A percentile compares a stretch with the other conserved stretches of the same genome.
phyloP scores from a whole-genome alignment of 1,284 basidiomycete genomes.

The Heterobasidion irregulare region DNA sequence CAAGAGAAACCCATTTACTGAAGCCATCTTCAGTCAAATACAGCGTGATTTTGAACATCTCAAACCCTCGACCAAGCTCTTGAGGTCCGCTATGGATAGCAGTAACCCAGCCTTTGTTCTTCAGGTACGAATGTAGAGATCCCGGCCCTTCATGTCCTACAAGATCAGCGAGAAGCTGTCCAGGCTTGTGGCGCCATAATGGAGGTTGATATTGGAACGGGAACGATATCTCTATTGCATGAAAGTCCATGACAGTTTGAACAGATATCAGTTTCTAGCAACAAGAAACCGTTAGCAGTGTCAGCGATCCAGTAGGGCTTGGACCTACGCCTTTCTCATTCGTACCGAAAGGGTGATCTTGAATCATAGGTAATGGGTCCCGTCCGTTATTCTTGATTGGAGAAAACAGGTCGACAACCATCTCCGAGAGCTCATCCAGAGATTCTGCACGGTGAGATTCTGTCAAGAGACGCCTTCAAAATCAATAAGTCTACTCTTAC shows the following conservation, averaged over 20 bases:
- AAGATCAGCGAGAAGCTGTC: conserved; percentile 77
- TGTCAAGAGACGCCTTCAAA: conserved; percentile 1
- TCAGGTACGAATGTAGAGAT: conserved; percentile 88
- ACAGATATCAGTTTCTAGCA: conserved; percentile 74
- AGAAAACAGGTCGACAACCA: conserved; percentile 73
- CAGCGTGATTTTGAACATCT: conserved; percentile 82
- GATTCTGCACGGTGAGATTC: conserved; percentile 45
- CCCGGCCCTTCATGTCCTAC: conserved; percentile 96
- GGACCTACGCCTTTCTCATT: conserved; percentile 71
- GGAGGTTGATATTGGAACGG: conserved; percentile 81
- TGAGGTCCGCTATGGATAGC: conserved; percentile 70
- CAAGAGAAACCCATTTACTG: conserved; percentile 38
- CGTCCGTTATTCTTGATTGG: conserved; percentile 65
- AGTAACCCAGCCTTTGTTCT: conserved; percentile 89
- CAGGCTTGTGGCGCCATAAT: conserved; percentile 79
- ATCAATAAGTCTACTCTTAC: conserved; percentile 26
- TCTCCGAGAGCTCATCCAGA: conserved; percentile 67
- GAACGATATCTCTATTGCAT: conserved; percentile 84
- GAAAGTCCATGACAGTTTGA: conserved; percentile 89
- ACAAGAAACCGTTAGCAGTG: conserved; percentile 5
- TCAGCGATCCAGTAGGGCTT: neutral
- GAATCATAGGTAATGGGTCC: conserved; percentile 60
- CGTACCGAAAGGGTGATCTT: conserved; percentile 70
- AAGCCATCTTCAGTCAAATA: conserved; percentile 86
- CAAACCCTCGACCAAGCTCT: conserved; percentile 75